Base-by-base conservation (phyloP, 2,329 filamentous ascomycete species). In the Fusarium humuli region DNA sequence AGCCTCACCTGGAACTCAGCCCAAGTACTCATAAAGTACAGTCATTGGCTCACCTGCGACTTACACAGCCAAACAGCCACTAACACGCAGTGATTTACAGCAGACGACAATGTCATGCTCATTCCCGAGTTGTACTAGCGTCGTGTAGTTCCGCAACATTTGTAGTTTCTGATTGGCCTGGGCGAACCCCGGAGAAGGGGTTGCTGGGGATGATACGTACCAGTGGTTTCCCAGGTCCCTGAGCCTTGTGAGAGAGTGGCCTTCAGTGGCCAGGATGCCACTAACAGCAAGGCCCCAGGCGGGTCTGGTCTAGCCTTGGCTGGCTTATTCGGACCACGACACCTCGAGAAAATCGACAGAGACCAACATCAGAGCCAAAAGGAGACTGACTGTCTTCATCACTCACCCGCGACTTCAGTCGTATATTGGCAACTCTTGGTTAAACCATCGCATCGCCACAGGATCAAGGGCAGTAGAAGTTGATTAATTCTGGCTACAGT, bases 301-400 rank as follows among this genome's bases (percentile, higher is more conserved):
- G 68, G 71, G 71, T 63, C 61, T 53, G 49, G 60, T 32, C 50
- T 66, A 64, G 60, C 66, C 58, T 59, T 71, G 60, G 66, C 64
- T 69, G 78, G 78, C 78, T 79, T 80, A 79, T 80, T 80, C 78
- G 77, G 77, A 79, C 78, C 78, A 80, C 78, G 78, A 80, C 78
- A 79, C 75, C 77, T 79, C 71, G 74, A 79, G 76, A 79, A 80
- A 79, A 79, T 73, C 77, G 72, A 79, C 61, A 59, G 72, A 68
- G 68, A 67, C 77, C 71, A 75, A 78, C 78, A 77, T 73, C 76
- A 74, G 75, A 60, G 69, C 70, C 75, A 76, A 77, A 73, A 76
- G 76, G 76, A 78, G 78, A 77, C 70, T 67, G 70, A 56, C 60
- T 69, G 71, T 65, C 69, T 69, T 69, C 65, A 74, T 69, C 69